A percentile compares a stretch with the other conserved stretches of the same genome.
Evolutionary conservation across 2,329 filamentous ascomycete species (phyloP).

Genomic region (Calonectria pauciramosa): DNA sequence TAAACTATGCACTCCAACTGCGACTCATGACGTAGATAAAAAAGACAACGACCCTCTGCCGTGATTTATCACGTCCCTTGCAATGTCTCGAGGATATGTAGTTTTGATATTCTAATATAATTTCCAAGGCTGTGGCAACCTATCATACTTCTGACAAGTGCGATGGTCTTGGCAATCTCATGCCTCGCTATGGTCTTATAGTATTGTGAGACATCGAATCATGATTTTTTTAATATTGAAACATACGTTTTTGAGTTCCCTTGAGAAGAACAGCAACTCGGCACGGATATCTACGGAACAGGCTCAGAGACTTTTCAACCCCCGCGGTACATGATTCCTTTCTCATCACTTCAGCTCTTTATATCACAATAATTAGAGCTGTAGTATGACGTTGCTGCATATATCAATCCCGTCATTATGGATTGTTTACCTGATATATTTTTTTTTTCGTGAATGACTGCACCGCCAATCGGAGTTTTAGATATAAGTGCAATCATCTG

Average conservation of each 20-base stretch:
- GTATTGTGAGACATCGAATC: neutral
- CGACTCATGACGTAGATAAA: neutral
- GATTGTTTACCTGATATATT: neutral
- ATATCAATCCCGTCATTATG: neutral
- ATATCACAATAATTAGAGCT: neutral
- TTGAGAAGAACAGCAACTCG: neutral
- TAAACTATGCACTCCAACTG: neutral
- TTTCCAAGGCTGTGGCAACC: neutral
- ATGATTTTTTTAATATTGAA: too few species aligned
- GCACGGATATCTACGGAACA: neutral
- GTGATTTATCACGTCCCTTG: neutral
- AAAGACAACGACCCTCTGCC: too few species aligned
- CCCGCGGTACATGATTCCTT: neutral
- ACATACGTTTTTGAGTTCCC: neutral
- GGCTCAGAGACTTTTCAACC: neutral
- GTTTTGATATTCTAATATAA: neutral
- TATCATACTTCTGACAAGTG: neutral
- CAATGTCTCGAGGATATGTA: neutral
- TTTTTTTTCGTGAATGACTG: neutral
- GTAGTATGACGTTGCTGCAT: neutral
- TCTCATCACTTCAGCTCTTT: neutral
- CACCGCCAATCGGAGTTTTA: neutral
- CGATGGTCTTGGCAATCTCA: neutral
- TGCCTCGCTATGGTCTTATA: neutral
- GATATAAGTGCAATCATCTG: neutral